Evolutionary conservation across 2,329 filamentous ascomycete species (phyloP).

Genomic region (Ascocoryne sarcoides): DNA sequence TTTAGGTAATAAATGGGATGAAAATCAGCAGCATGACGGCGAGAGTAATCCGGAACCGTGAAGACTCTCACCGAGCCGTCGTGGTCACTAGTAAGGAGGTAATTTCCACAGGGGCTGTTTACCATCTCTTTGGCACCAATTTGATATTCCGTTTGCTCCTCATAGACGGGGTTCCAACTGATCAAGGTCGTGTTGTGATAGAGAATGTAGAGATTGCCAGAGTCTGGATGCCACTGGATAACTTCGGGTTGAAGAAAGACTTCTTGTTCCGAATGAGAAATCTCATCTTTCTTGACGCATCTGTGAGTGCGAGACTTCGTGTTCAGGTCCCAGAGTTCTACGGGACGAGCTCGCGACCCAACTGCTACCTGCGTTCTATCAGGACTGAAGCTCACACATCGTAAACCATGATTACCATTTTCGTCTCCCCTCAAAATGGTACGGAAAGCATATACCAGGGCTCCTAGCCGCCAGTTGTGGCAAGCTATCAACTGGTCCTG

Average conservation of each 20-base stretch:
- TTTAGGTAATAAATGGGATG: too few species aligned
- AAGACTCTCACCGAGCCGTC: too few species aligned
- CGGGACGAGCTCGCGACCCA: slow-evolving; percentile 12
- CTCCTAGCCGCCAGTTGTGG: neutral
- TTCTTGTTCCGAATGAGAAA: slow-evolving; percentile 4
- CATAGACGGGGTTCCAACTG: too few species aligned
- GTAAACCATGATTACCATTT: slow-evolving; percentile 3
- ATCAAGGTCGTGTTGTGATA: too few species aligned
- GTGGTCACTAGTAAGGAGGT: too few species aligned
- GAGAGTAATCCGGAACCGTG: too few species aligned
- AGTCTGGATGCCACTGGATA: slow-evolving; percentile 7
- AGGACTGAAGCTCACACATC: slow-evolving; percentile 12
- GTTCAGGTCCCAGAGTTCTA: slow-evolving; percentile 14
- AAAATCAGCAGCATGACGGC: too few species aligned
- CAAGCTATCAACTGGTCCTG: too few species aligned
- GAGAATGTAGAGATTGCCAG: neutral
- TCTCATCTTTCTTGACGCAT: slow-evolving; percentile 7
- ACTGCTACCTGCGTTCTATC: slow-evolving; percentile 13
- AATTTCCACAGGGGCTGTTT: too few species aligned
- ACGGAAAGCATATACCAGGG: neutral
- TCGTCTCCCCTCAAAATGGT: neutral
- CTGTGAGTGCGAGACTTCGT: slow-evolving; percentile 3
- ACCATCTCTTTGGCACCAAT: too few species aligned
- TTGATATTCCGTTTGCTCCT: too few species aligned
- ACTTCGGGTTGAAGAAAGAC: slow-evolving; percentile 1